Conservation (phyloP, 257 asterid species). For the Przewalskia tangutica region DNA sequence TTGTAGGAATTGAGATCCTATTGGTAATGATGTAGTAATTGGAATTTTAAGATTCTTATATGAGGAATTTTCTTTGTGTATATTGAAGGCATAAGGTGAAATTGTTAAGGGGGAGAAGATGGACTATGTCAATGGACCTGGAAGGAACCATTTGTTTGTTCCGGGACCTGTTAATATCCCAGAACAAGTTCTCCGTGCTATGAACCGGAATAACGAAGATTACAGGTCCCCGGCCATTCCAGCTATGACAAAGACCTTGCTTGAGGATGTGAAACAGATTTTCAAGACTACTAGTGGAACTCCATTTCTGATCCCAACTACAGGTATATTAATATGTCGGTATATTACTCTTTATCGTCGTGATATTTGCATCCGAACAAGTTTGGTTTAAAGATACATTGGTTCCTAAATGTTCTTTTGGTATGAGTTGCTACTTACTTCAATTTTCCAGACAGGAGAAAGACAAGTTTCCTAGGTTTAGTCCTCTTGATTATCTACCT, state of each 20-base stretch:
- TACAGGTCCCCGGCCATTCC: constrained; percentile 97
- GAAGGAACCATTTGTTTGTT: constrained; percentile 95
- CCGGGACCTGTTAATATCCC: constrained; percentile 99
- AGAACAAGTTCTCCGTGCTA: constrained; percentile 89
- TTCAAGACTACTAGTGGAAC: constrained; percentile 92
- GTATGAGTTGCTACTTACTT: background rate
- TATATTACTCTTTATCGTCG: background rate
- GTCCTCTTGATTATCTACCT: background rate
- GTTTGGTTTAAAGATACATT: background rate
- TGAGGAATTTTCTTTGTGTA: background rate
- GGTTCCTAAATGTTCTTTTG: background rate
- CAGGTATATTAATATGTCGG: constrained; percentile 35
- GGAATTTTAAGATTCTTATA: background rate
- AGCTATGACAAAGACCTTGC: constrained; percentile 63
- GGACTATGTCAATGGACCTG: constrained; percentile 91
- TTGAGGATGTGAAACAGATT: constrained; percentile 92
- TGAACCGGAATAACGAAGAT: constrained; percentile 96
- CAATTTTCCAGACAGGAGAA: background rate
- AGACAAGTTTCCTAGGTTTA: background rate
- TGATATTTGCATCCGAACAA: background rate
- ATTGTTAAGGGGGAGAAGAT: constrained; percentile 26
- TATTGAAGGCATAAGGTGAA: background rate
- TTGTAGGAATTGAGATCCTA: background rate
- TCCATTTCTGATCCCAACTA: constrained; percentile 87
- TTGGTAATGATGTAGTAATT: background rate